Conservation (phyloP, 129 eudicot species). For the Tanacetum coccineum region DNA sequence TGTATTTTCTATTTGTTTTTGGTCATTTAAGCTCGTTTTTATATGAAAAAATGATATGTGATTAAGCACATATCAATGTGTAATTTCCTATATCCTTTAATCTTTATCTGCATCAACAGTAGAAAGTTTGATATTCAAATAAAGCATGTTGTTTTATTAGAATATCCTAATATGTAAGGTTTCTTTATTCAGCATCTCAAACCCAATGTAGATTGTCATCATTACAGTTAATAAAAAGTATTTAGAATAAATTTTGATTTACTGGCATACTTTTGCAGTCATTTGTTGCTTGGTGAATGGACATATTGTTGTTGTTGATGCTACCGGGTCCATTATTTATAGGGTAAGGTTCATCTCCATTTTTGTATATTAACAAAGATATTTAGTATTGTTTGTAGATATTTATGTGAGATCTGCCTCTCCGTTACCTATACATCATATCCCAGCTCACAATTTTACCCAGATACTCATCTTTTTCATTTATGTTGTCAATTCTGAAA, state of each 20-base stretch:
- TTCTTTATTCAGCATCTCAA: background rate
- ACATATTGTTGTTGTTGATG: slow-evolving; percentile 46
- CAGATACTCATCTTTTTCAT: background rate
- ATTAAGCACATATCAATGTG: too few species aligned
- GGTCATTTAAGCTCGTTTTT: too few species aligned
- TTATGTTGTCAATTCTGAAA: background rate
- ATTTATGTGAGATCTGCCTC: background rate
- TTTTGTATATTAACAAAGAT: background rate
- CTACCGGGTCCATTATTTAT: slow-evolving; percentile 73
- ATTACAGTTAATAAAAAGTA: background rate
- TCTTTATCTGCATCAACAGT: background rate
- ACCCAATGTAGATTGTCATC: background rate
- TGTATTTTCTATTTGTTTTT: too few species aligned
- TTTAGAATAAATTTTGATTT: background rate
- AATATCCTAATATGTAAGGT: background rate
- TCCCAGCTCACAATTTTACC: background rate
- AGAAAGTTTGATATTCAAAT: background rate
- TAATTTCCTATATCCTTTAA: background rate
- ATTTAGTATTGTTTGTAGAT: background rate
- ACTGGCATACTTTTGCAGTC: slow-evolving; percentile 43
- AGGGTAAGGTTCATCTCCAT: slow-evolving; percentile 35
- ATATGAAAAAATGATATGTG: too few species aligned
- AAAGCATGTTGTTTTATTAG: background rate
- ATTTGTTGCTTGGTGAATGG: slow-evolving; percentile 87
- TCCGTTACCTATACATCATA: background rate